Base-by-base conservation (phyloP, 495 filamentous ascomycete species). In the Glutinoglossum americanum region DNA sequence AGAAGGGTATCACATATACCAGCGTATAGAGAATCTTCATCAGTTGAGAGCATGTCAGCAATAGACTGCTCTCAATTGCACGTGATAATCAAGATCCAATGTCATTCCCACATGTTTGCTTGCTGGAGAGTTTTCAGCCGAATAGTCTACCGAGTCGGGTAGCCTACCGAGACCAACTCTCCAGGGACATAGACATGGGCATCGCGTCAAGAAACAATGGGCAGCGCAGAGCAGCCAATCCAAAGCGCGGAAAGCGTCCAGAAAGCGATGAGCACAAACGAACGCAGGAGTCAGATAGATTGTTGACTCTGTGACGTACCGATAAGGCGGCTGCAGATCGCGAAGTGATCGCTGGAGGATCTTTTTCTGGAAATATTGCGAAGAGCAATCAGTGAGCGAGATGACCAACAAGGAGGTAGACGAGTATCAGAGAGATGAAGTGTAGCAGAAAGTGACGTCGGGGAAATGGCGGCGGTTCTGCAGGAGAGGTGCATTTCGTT, bases 1-100 rank as follows among this genome's bases (percentile, higher is more conserved):
- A 97, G 74, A 98, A 87, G 33, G 92, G 89, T 33, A 85, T 70
- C 69, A 97, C 87, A 72, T 96, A 98, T 72, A 84, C 67, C 59
- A 87, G 64, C 4, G 89, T 94, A 67, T 90, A 87, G 57, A 81
- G 66, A 56, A 89, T 67, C 79, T 89, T 55, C 13, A 19, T 19
- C 19, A n/a, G 13, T 55, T 32, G 57, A 21, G 8, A 48, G 26
- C 30, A 26, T 28, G 39, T 55, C 25, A 37, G 45, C 58, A 27
- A 41, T 0, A 58, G 32, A 58, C 61, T 45, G 60, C 57, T 17
- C 19, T 17, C 49, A 21, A 23, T 5, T 13, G 17, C 37, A 33
- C 37, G 56, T 44, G 56, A 54, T 58, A 19, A 49, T 11, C 13
- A 39, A 6, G 21, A 15, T 49, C 17, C 25, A 26, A n/a, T n/a